Evolutionary conservation across 345 rosid species (phyloP), one percentile per base, ranked within the genome.

Genomic region (Pseudoturritis turrita): DNA sequence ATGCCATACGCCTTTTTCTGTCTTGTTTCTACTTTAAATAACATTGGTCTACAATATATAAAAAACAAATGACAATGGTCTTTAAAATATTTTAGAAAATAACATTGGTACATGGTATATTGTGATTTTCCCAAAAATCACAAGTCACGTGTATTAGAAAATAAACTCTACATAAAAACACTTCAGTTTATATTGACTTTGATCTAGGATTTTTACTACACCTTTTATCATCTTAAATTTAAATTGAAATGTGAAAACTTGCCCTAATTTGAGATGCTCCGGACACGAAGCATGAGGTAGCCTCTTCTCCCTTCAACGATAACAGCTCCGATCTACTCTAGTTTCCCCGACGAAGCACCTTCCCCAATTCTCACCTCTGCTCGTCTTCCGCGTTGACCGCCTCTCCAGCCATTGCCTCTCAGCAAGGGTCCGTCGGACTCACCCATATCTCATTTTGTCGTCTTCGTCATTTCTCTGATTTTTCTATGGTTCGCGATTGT

Each of bases 1-100:
- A 13, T 74, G 78, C 68, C 59, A 73, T 35, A 50, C 14, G 18
- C 55, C 66, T 66, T 58, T 66, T 59, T 35, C 9, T 40, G 55
- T 51, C 72, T 55, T 45, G 56, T 73, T 55, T 49, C 45, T 67
- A 58, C 62, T 59, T 66, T 41, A 28, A 15, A 58, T 50, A 50
- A 58, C 73, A 51, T 23, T 61, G 25, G 59, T 26, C 59, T 55
- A 45, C 15, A 55, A 29, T 19, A 61, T 14, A 18, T 12, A 2
- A 39, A 7, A 40, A 13, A 10, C 19, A 62, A 57, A 22, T 15
- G 40, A 18, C 37, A 28, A 35, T 15, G 23, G 44, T 31, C 6
- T 13, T 13, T 13, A 0, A 54, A 28, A 17, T 40, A 6, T 40
- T 40, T 17, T 43, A 15, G 0, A 2, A 60, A 41, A 23, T 61